phyloP scores from a whole-genome alignment of 2,329 filamentous ascomycete species.

The Verticillium dahliae region DNA sequence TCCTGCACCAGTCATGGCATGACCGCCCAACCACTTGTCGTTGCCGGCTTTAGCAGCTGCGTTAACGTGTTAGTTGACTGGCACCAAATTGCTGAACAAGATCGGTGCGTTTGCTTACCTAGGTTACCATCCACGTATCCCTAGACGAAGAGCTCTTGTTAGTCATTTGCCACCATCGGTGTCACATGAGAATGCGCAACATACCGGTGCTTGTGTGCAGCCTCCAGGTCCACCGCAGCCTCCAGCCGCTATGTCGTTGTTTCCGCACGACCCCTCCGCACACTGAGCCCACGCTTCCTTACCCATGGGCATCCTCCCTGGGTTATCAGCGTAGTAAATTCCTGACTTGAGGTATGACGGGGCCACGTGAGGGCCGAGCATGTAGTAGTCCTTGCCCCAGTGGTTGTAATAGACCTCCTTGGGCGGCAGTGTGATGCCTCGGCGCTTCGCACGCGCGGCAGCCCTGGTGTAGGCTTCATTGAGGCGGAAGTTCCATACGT shows the following conservation, averaged over 20 bases:
- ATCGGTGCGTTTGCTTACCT: background rate
- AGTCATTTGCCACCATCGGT: background rate
- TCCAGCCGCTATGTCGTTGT: constrained; percentile 31
- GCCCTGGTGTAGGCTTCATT: constrained; percentile 54
- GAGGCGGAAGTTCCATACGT: constrained; percentile 24
- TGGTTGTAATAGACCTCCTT: constrained; percentile 44
- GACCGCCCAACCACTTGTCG: background rate
- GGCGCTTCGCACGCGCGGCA: constrained; percentile 38
- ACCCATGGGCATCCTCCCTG: constrained; percentile 22
- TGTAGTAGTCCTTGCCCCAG: constrained; percentile 47
- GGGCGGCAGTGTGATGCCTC: constrained; percentile 39
- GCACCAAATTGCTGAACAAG: background rate
- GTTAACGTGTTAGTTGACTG: background rate
- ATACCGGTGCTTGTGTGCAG: constrained; percentile 1
- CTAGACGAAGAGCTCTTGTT: background rate
- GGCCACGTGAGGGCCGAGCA: constrained; percentile 40
- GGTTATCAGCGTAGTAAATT: constrained; percentile 39
- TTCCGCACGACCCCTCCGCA: constrained; percentile 3
- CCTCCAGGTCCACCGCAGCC: constrained; percentile 35
- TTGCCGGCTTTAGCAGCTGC: background rate
- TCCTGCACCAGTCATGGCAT: constrained; percentile 13
- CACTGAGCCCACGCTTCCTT: constrained; percentile 26
- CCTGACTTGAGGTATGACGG: constrained; percentile 34
- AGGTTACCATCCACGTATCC: background rate
- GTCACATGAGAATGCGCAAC: constrained; percentile 14